Evolutionary conservation across 2,329 filamentous ascomycete genomes (phyloP).

Genomic region (Trichoderma citrinoviride): DNA sequence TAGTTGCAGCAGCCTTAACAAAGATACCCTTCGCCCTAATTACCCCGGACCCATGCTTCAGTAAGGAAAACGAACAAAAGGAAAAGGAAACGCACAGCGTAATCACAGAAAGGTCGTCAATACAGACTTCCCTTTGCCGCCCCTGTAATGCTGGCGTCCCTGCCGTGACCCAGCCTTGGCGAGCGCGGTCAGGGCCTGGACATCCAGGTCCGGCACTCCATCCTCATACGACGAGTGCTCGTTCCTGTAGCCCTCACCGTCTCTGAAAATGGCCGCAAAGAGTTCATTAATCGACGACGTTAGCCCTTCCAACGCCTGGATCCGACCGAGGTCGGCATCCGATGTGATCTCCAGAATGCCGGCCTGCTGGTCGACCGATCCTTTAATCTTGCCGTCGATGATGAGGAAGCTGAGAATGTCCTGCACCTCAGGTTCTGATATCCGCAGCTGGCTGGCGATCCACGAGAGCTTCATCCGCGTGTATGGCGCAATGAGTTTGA

Average conservation of each 20-base stretch:
- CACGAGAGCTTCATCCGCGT: constrained; percentile 85
- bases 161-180: neutral
- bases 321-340: constrained; percentile 68
- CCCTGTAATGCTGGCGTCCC: constrained; percentile 4
- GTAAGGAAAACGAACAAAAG: neutral
- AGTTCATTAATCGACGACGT: constrained; percentile 66
- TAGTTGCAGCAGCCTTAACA: no score
- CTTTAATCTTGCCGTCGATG: constrained; percentile 80
- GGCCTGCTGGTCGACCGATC: constrained; percentile 83
- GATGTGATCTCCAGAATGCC: constrained; percentile 80
- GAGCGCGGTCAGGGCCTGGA: constrained; percentile 24
- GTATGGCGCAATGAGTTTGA: constrained; percentile 93
- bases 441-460: constrained; percentile 84
- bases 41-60: no score
- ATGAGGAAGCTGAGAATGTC: constrained; percentile 96
- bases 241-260: constrained; percentile 66
- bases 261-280: constrained; percentile 70
- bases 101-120: constrained; percentile 1
- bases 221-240: constrained; percentile 33
- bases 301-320: constrained; percentile 71
- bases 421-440: constrained; percentile 80
- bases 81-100: neutral
- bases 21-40: no score
- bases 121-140: constrained; percentile 1
- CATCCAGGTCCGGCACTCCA: constrained; percentile 29